A percentile compares a stretch with the other conserved stretches of the same genome.
phyloP scores from a whole-genome alignment of 139 green algal species.

The Volvox reticuliferus region DNA sequence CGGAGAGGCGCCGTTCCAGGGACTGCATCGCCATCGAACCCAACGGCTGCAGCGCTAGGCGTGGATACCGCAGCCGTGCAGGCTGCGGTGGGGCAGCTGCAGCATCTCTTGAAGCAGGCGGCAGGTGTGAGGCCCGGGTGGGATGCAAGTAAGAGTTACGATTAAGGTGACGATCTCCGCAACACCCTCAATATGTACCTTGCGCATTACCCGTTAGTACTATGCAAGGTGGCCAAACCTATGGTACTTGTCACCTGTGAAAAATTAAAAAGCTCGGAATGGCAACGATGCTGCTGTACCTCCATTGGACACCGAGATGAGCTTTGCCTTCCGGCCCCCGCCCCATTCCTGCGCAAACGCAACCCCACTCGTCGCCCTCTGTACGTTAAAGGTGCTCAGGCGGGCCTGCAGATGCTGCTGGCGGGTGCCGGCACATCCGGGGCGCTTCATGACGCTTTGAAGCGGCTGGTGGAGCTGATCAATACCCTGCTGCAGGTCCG shows the following conservation, averaged over 20 bases:
- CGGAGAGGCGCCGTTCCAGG: background rate
- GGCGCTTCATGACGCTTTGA: background rate
- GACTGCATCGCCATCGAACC: background rate
- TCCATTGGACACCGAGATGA: too few relatives aligned
- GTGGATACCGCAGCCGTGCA: background rate
- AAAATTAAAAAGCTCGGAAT: too few relatives aligned
- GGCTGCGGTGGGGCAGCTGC: constrained; percentile 22
- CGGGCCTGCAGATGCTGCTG: constrained; percentile 29
- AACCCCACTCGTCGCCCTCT: background rate
- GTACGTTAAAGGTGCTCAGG: background rate
- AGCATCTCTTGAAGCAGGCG: constrained; percentile 25
- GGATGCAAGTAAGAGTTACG: too few relatives aligned
- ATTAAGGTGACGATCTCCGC: too few relatives aligned
- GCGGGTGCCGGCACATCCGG: background rate
- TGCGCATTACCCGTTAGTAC: too few relatives aligned
- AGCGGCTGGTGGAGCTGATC: constrained; percentile 13
- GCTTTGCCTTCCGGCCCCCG: too few relatives aligned
- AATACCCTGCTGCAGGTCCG: background rate
- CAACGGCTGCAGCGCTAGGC: background rate
- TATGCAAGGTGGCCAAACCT: too few relatives aligned
- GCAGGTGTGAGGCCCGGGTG: background rate
- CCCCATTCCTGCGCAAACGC: too few relatives aligned
- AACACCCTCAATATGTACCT: too few relatives aligned
- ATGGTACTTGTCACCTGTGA: too few relatives aligned
- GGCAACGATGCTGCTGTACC: too few relatives aligned